Evolutionary conservation across 2,329 filamentous ascomycete genomes (phyloP).

Genomic region (Alternaria incomplexa): DNA sequence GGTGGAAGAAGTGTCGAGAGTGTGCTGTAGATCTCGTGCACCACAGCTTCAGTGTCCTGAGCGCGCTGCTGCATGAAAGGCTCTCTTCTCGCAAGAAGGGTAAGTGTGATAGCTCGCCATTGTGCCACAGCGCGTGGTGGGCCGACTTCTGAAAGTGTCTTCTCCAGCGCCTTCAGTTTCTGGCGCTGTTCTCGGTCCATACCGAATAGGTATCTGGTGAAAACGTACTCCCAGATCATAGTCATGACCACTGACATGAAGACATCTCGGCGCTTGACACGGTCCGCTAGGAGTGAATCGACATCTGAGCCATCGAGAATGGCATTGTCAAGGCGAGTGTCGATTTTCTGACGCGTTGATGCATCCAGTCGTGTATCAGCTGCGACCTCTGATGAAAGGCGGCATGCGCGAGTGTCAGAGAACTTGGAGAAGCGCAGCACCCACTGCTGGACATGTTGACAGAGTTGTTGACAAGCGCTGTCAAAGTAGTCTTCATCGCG

Average conservation of each 20-base stretch:
- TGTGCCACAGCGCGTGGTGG: conserved; percentile 88
- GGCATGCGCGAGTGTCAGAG: conserved; percentile 88
- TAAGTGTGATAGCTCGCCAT: conserved; percentile 95
- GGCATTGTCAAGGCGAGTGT: conserved; percentile 91
- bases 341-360: conserved; percentile 73
- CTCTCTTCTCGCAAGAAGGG: conserved; percentile 79
- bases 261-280: conserved; percentile 85
- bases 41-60: conserved; percentile 93
- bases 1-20: conserved; percentile 86
- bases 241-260: conserved; percentile 99
- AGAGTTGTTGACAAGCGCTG: conserved; percentile 89
- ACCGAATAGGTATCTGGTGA: conserved; percentile 96
- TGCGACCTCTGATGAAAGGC: conserved; percentile 80
- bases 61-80: conserved; percentile 83
- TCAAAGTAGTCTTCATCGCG: conserved; percentile 96
- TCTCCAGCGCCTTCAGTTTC: conserved; percentile 95
- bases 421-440: conserved; percentile 97
- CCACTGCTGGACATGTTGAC: conserved; percentile 96
- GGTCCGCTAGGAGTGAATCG: conserved; percentile 84
- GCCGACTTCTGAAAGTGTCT: conserved; percentile 83
- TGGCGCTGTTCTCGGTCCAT: conserved; percentile 98
- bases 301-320: conserved; percentile 94
- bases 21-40: conserved; percentile 85
- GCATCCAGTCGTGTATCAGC: conserved; percentile 57
- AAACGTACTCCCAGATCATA: conserved; percentile 99